Evolutionary conservation across 1,284 basidiomycete species (phyloP), one percentile per base, ranked within the genome.

Genomic region (Pseudozyma sp.): DNA sequence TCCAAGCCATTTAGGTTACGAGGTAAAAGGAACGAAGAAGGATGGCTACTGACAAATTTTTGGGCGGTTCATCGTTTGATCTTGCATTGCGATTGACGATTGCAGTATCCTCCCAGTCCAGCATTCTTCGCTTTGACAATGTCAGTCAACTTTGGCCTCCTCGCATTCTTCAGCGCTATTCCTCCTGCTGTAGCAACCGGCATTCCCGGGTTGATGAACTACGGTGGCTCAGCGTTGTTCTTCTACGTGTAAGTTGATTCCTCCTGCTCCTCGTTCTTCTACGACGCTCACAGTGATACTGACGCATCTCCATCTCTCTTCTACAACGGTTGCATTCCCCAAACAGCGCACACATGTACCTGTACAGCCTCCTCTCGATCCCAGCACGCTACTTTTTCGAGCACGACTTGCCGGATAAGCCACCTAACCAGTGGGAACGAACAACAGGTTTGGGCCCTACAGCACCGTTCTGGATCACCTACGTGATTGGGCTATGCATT

Each of bases 141-240:
- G 53, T 55, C 77, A 40, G 59, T 45, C 57, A 74, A 76, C 60
- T 77, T 79, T 45, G 51, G 52, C 10, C 62, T 80, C 8, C 60
- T 80, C 2, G 74, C 71, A 4, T 18, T 75, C 47, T 79, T 80
- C 53, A 61, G 61, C 40, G 53, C 56, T n/a, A 52, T 76, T 8
- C 67, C 75, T 0, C 48, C 70, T 1, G 12, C 1, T 5, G 11
- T 52, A 5, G 60, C 66, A 5, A 54, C 18, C 13, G 10, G 12
- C 7, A 54, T 70, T 21, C 70, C 64, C 6, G 63, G 70, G 14
- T 52, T 76, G 50, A 54, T 66, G 52, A 68, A 71, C 39, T 77
- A 52, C 39, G 78, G 78, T 18, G 60, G 63, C 1, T 70, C 73
- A 49, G 70, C 78, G 31, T 52, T 80, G 31, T 80, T 80, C 59